Evolutionary conservation across 2,329 filamentous ascomycete species (phyloP).

Genomic region (Colletotrichum aenigma): DNA sequence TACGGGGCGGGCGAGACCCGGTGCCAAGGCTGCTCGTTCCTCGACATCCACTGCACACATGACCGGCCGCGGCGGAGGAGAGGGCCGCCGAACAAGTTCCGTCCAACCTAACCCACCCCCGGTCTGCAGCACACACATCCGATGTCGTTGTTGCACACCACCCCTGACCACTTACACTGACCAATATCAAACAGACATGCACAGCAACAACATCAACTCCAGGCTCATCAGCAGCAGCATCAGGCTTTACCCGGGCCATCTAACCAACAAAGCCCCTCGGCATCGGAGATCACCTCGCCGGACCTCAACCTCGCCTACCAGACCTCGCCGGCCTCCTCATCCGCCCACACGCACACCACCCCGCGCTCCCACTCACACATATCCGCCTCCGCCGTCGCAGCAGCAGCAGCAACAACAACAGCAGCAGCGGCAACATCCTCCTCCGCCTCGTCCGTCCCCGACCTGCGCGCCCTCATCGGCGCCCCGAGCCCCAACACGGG

Average conservation of each 20-base stretch:
- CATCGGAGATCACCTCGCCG: conserved; percentile 5
- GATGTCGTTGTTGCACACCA: not conserved
- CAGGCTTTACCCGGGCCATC: not conserved
- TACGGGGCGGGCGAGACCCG: conserved; percentile 6
- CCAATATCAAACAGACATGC: not conserved
- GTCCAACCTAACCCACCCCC: not conserved
- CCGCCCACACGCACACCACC: not conserved
- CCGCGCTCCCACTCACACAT: not conserved
- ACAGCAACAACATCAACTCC: not conserved
- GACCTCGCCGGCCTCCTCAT: not conserved
- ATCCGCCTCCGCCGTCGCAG: not conserved
- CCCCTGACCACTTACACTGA: not conserved
- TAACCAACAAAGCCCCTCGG: not conserved
- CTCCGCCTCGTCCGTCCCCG: not conserved
- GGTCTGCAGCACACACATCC: not conserved
- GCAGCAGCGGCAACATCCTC: not conserved
- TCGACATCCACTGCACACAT: conserved; percentile 29
- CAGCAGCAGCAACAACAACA: not conserved
- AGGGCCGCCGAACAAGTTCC: conserved; percentile 30
- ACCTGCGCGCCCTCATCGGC: conserved; percentile 11
- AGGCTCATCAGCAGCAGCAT: not conserved
- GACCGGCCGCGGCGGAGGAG: conserved; percentile 28
- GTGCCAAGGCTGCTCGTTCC: conserved; percentile 27
- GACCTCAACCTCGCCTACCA: conserved; percentile 1
- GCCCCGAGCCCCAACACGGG: conserved; percentile 1